phyloP scores from a whole-genome alignment of 2,329 filamentous ascomycete genomes.

The Parastagonospora nodorum region DNA sequence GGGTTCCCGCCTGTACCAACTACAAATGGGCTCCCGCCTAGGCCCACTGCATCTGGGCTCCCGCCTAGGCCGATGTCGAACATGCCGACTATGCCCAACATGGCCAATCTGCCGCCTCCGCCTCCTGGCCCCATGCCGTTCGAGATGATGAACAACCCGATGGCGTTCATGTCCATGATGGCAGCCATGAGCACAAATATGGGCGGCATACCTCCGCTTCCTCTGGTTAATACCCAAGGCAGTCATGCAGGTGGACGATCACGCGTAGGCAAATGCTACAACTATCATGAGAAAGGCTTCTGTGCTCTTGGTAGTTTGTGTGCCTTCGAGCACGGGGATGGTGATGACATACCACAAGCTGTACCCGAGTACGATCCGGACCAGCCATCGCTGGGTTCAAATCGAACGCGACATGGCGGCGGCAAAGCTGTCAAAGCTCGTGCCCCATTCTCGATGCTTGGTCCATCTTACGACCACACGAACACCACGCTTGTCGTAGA shows the following conservation, averaged over 20 bases:
- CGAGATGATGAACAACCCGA: conserved; percentile 64
- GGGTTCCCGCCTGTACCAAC: too few relatives aligned
- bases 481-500: conserved; percentile 76
- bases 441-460: conserved; percentile 67
- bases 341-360: conserved; percentile 11
- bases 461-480: conserved; percentile 65
- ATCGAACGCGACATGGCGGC: conserved; percentile 24
- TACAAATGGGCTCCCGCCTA: background rate
- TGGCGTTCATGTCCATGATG: conserved; percentile 68
- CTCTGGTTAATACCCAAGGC: conserved; percentile 38
- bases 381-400: conserved; percentile 51
- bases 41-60: too few relatives aligned
- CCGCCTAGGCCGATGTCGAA: too few relatives aligned
- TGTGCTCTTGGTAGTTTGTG: conserved; percentile 71
- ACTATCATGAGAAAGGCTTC: conserved; percentile 75
- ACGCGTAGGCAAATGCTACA: conserved; percentile 62
- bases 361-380: conserved; percentile 63
- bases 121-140: conserved; percentile 57
- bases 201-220: conserved; percentile 46
- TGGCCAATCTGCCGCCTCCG: conserved; percentile 43
- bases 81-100: conserved; percentile 5
- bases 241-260: conserved; percentile 10
- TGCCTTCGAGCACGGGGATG: conserved; percentile 68
- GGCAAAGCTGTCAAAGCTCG: conserved; percentile 30
- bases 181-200: conserved; percentile 50